These are phyloP conservation scores for Aschersonia sp. DNA, from an alignment of 2,329 filamentous ascomycete genomes.

Conservation along the genomic window DNA sequence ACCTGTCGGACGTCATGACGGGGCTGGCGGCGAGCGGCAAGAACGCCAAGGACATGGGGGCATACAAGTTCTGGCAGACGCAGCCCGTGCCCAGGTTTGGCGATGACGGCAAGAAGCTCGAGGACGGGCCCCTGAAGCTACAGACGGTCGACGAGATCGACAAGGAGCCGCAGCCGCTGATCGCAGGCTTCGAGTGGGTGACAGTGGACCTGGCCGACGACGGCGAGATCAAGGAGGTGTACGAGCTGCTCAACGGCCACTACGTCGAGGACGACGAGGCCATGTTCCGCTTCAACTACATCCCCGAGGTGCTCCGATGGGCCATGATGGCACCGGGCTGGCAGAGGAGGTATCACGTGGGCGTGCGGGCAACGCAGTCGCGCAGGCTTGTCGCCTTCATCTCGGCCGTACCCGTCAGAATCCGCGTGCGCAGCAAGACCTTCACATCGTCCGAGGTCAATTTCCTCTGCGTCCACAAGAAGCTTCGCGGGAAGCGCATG, in stretches of 20 bases:
- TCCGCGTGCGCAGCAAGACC: constrained; percentile 64
- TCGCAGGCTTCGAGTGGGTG: constrained; percentile 87
- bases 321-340: constrained; percentile 90
- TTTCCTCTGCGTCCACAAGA: constrained; percentile 97
- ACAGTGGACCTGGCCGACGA: constrained; percentile 74
- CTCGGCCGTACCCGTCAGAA: constrained; percentile 73
- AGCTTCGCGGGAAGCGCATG: constrained; percentile 83
- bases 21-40: constrained; percentile 65
- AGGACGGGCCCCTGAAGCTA: constrained; percentile 73
- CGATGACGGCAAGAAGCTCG: constrained; percentile 36
- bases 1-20: constrained; percentile 58
- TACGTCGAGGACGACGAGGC: constrained; percentile 96
- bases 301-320: constrained; percentile 77
- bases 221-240: constrained; percentile 74
- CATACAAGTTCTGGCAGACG: constrained; percentile 97
- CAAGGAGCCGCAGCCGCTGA: constrained; percentile 59
- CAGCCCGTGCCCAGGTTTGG: constrained; percentile 86
- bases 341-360: constrained; percentile 89
- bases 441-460: constrained; percentile 86
- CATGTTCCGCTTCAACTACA: constrained; percentile 97
- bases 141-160: constrained; percentile 68
- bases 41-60: constrained; percentile 91
- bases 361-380: constrained; percentile 72
- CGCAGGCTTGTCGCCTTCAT: constrained; percentile 91
- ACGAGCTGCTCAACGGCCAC: constrained; percentile 80